Percentiles rank a stretch among this genome's conserved stretches.
Conservation (phyloP, 2,329 filamentous ascomycete species). For the Beauveria sp. region DNA sequence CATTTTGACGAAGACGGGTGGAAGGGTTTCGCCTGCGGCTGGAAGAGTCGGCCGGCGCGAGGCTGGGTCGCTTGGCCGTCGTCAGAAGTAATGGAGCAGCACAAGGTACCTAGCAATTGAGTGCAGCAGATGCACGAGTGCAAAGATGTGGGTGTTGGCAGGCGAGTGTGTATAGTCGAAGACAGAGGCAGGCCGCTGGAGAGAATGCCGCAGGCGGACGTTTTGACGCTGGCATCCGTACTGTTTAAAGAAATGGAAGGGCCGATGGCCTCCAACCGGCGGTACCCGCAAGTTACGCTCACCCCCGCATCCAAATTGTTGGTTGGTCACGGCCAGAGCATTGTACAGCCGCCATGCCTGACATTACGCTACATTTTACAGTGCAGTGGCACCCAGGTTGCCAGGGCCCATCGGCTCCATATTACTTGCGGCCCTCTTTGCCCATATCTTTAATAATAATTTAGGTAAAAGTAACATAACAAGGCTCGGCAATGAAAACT, state of each 20-base stretch:
- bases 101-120: background rate
- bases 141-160: background rate
- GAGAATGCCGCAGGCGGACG: background rate
- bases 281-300: conserved; percentile 15
- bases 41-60: background rate
- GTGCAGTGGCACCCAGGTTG: background rate
- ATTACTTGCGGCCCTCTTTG: background rate
- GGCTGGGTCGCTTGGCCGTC: background rate
- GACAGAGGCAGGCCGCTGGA: background rate
- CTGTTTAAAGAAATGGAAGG: conserved; percentile 5
- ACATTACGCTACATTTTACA: conserved; percentile 7
- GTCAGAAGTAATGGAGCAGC: background rate
- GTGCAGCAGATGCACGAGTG: background rate
- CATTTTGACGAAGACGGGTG: conserved; percentile 27
- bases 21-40: background rate
- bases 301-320: conserved; percentile 9
- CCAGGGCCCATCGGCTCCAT: conserved; percentile 4
- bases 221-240: background rate
- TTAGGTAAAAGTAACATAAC: conserved; percentile 13
- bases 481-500: conserved; percentile 1
- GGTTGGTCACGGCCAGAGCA: background rate
- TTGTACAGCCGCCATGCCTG: background rate
- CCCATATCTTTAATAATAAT: background rate
- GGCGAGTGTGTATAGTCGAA: background rate
- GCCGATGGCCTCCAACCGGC: conserved; percentile 18